Conservation (phyloP, 2,329 filamentous ascomycete genomes). For the Ophiostoma australiae region DNA sequence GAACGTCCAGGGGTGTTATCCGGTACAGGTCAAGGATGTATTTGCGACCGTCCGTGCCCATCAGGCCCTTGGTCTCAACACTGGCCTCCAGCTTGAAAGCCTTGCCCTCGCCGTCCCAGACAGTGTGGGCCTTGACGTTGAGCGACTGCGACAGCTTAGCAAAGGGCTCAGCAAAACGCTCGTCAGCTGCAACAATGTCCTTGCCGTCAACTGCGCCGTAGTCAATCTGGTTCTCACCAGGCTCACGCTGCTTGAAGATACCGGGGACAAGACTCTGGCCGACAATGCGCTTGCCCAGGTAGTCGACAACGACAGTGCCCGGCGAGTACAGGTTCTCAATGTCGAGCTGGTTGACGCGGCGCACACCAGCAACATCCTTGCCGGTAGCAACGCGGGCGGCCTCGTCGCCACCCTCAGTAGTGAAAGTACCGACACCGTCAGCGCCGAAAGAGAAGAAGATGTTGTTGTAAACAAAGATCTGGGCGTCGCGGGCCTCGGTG, state of each 20-base stretch:
- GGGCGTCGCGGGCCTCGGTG: constrained; percentile 84
- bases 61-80: constrained; percentile 95
- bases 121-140: constrained; percentile 87
- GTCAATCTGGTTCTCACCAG: constrained; percentile 97
- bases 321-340: constrained; percentile 92
- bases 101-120: constrained; percentile 95
- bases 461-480: constrained; percentile 99
- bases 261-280: constrained; percentile 97
- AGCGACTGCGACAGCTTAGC: constrained; percentile 86
- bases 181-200: constrained; percentile 86
- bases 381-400: constrained; percentile 92
- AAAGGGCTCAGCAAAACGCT: constrained; percentile 78
- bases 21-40: constrained; percentile 97
- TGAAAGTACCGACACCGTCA: constrained; percentile 95
- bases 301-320: constrained; percentile 93
- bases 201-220: constrained; percentile 98
- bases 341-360: constrained; percentile 93
- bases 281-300: constrained; percentile 93
- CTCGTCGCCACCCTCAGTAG: constrained; percentile 92
- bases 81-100: constrained; percentile 89
- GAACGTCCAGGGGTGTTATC: constrained; percentile 83
- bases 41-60: constrained; percentile 93
- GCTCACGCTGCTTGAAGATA: constrained; percentile 97
- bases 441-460: constrained; percentile 99
- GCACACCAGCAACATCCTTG: constrained; percentile 92